Percentiles rank a stretch among this genome's conserved stretches.
Conservation (phyloP, 129 eudicot species). For the Lactuca saligna region DNA sequence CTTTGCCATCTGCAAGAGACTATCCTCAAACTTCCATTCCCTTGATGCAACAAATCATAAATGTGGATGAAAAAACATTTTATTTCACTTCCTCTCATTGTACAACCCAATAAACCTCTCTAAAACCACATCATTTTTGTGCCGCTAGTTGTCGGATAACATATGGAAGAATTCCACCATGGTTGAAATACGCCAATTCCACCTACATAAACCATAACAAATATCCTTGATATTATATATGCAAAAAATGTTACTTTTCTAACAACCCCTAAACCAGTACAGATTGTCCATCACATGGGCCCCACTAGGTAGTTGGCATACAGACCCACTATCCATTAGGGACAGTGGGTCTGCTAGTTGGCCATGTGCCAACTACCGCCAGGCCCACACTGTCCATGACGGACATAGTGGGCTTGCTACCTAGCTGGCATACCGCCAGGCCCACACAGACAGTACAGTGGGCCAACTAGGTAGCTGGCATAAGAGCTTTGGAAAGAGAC, state of each 20-base stretch:
- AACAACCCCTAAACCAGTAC: not conserved
- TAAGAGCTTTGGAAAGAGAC: no score
- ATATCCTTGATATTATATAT: not conserved
- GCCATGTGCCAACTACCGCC: no score
- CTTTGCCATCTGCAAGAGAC: constrained; percentile 9
- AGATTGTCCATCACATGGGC: not conserved
- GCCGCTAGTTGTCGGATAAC: constrained; percentile 61
- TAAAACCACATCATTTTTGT: constrained; percentile 30
- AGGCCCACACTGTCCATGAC: no score
- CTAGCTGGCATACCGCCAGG: no score
- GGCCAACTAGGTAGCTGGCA: no score
- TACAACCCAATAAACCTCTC: constrained; percentile 25
- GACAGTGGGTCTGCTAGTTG: no score
- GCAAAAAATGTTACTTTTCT: no score
- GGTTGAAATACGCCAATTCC: constrained; percentile 80
- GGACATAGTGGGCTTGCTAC: no score
- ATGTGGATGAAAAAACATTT: constrained; percentile 19
- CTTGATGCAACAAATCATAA: constrained; percentile 22
- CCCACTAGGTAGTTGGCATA: no score
- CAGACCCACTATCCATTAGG: no score
- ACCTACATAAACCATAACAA: constrained; percentile 44
- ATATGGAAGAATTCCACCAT: constrained; percentile 84
- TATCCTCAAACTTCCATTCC: constrained; percentile 9
- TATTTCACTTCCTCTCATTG: constrained; percentile 35
- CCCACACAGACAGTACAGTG: not conserved